Conservation (phyloP, 441 rosid genomes). For the Pelargonium exstipulatum region DNA sequence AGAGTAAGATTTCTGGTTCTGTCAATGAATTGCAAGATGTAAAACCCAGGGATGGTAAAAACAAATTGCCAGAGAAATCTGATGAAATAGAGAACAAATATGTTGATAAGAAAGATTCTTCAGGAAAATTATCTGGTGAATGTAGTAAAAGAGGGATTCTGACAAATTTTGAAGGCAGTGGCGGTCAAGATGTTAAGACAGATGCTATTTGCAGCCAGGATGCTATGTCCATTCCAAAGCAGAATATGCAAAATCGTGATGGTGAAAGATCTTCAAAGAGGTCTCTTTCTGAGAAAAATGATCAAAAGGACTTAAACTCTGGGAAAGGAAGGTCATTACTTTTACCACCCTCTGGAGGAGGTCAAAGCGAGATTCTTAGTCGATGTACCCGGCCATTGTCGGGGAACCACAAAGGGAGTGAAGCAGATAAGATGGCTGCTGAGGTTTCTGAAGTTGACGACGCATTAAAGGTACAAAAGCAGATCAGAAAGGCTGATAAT, state of each 20-base stretch:
- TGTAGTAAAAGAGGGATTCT: slow-evolving; percentile 38
- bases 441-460: slow-evolving; percentile 34
- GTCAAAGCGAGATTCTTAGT: slow-evolving; percentile 38
- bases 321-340: slow-evolving; percentile 26
- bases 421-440: slow-evolving; percentile 23
- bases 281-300: slow-evolving; percentile 27
- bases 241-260: slow-evolving; percentile 34
- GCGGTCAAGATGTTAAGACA: slow-evolving; percentile 39
- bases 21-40: slow-evolving; percentile 22
- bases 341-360: slow-evolving; percentile 42
- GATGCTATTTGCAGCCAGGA: slow-evolving; percentile 20
- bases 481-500: slow-evolving; percentile 40
- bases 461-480: slow-evolving; percentile 36
- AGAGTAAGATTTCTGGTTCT: slow-evolving; percentile 30
- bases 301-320: slow-evolving; percentile 28
- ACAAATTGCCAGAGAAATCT: slow-evolving; percentile 31
- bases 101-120: slow-evolving; percentile 39
- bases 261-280: slow-evolving; percentile 28
- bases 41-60: slow-evolving; percentile 40
- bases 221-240: slow-evolving; percentile 33
- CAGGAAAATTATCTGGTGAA: slow-evolving; percentile 33
- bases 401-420: slow-evolving; percentile 36
- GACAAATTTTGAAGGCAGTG: slow-evolving; percentile 31
- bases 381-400: slow-evolving; percentile 23
- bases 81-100: slow-evolving; percentile 42